Conservation (phyloP, 2,329 filamentous ascomycete species). For the Trichoderma harzianum region DNA sequence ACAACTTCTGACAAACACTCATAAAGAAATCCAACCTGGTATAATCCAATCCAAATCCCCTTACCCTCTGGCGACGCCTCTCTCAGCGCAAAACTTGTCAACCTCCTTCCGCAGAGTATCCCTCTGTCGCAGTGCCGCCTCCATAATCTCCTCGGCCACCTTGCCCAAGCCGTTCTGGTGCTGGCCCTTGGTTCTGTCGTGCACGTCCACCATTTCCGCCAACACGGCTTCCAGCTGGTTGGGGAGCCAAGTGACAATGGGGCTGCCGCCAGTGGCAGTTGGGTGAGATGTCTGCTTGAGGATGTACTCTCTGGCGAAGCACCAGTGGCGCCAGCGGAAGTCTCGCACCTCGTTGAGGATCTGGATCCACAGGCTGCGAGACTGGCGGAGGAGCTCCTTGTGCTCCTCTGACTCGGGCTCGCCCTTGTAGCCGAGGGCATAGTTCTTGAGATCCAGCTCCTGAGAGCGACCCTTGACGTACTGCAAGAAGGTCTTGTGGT, state of each 20-base stretch:
- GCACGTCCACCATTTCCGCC: constrained; percentile 62
- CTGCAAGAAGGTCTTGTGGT: constrained; percentile 80
- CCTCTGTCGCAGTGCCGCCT: constrained; percentile 59
- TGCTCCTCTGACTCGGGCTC: constrained; percentile 27
- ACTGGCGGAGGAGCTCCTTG: constrained; percentile 49
- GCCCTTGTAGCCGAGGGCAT: constrained; percentile 44
- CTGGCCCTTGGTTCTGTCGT: constrained; percentile 40
- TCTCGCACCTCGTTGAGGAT: constrained; percentile 73
- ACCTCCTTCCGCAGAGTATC: constrained; percentile 70
- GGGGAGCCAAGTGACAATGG: constrained; percentile 80
- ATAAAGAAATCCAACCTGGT: neutral
- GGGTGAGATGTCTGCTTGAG: constrained; percentile 73
- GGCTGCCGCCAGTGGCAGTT: constrained; percentile 75
- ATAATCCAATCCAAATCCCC: neutral
- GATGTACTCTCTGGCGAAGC: constrained; percentile 81
- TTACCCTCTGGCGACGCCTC: constrained; percentile 38
- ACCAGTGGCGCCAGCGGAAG: constrained; percentile 83
- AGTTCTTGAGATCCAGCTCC: constrained; percentile 54
- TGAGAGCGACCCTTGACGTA: constrained; percentile 57
- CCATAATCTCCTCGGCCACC: constrained; percentile 61
- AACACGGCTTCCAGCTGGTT: constrained; percentile 77
- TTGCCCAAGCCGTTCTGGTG: constrained; percentile 43
- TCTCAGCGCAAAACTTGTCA: constrained; percentile 67
- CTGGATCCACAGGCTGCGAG: constrained; percentile 59
- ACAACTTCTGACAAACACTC: neutral